These are phyloP conservation scores for Dipodascus geniculatus DNA, from an alignment of 805 yeast genomes.

Conservation along the genomic window DNA sequence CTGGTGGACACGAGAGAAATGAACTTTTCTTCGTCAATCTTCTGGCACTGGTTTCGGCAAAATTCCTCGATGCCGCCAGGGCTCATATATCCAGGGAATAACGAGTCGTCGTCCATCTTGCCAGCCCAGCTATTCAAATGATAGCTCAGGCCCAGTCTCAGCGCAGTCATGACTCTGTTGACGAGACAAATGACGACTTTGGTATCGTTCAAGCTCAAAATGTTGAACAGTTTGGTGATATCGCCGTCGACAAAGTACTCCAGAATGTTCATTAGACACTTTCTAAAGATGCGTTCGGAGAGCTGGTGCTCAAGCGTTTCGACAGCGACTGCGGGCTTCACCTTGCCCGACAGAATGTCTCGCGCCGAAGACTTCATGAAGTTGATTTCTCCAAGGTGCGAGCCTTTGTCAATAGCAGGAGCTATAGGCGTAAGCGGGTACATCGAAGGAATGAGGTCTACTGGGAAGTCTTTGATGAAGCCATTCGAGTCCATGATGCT, in stretches of 20 bases:
- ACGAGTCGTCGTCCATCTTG: slow-evolving; percentile 9
- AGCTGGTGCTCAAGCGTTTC: not conserved
- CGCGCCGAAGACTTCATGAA: not conserved
- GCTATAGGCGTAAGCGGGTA: not conserved
- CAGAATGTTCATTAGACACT: not conserved
- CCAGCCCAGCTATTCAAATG: slow-evolving; percentile 8
- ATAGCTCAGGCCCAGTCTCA: not conserved
- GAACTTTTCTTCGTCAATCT: slow-evolving; percentile 5
- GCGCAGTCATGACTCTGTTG: not conserved
- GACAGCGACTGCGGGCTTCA: not conserved
- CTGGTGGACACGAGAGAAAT: not conserved
- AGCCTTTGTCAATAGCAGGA: not conserved
- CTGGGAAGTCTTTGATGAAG: not conserved
- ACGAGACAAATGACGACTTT: not conserved
- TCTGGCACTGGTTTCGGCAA: slow-evolving; percentile 4
- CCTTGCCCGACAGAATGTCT: not conserved
- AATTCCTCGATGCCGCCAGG: slow-evolving; percentile 7
- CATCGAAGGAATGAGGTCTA: not conserved
- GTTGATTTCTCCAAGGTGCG: too few relatives aligned
- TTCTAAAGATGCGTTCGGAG: not conserved
- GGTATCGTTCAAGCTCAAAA: not conserved
- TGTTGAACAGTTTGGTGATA: not conserved
- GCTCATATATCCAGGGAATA: slow-evolving; percentile 10
- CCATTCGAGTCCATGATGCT: slow-evolving; percentile 3
- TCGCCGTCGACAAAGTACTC: not conserved